Percentiles rank a stretch among this genome's conserved stretches.
phyloP scores from a whole-genome alignment of 176 grass and related monocot species.

The Phragmites australis region DNA sequence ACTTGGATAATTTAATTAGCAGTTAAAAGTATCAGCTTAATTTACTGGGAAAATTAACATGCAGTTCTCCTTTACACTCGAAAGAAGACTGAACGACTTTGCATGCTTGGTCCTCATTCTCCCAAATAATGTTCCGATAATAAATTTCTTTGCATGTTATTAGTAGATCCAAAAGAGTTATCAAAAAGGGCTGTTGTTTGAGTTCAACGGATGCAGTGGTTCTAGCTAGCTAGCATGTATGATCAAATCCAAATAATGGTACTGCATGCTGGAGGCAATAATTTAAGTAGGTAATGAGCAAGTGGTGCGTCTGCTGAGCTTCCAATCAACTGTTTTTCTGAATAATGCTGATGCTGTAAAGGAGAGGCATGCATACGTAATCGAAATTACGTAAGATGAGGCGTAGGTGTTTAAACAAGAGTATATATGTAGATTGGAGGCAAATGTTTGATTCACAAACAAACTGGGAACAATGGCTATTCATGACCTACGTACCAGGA shows the following conservation, averaged over 20 bases:
- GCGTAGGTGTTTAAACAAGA: constrained; percentile 37
- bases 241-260: background rate
- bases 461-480: constrained; percentile 18
- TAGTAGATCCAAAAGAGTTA: background rate
- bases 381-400: constrained; percentile 42
- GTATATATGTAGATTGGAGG: background rate
- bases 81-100: constrained; percentile 1
- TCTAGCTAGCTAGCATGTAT: constrained; percentile 5
- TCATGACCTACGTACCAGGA: constrained; percentile 1
- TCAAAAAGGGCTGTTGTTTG: background rate
- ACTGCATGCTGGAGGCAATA: background rate
- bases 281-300: background rate
- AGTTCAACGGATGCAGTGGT: constrained; percentile 9
- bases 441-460: constrained; percentile 21
- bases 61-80: background rate
- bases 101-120: background rate
- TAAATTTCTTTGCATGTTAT: background rate
- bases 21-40: background rate
- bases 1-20: background rate
- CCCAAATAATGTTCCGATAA: background rate
- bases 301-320: constrained; percentile 28
- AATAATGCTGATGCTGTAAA: constrained; percentile 46
- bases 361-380: constrained; percentile 35
- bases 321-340: background rate
- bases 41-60: background rate